Percentiles rank a stretch among this genome's conserved stretches.
These are phyloP conservation scores for Cadophora luteo-olivacea DNA, from an alignment of 2,329 filamentous ascomycete species.

Conservation along the genomic window DNA sequence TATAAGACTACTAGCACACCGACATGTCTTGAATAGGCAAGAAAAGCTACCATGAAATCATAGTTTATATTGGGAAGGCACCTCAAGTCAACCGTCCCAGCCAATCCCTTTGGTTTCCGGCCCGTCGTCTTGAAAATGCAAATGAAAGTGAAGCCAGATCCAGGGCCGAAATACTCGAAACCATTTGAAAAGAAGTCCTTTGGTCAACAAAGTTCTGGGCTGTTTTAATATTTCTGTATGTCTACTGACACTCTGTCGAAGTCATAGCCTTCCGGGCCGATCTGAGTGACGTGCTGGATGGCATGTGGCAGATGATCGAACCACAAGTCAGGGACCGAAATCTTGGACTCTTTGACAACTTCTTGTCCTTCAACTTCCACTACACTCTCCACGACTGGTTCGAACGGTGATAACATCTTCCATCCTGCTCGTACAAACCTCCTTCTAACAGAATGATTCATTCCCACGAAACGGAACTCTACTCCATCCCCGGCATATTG, in stretches of 20 bases:
- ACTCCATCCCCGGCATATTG: conserved; percentile 29
- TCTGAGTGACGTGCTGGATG: conserved; percentile 18
- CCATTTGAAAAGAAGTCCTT: background rate
- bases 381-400: background rate
- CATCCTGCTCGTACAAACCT: conserved; percentile 31
- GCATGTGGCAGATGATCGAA: conserved; percentile 32
- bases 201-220: background rate
- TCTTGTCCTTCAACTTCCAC: conserved; percentile 13
- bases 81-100: no score
- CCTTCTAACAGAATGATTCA: conserved; percentile 25
- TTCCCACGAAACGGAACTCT: conserved; percentile 35
- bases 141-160: background rate
- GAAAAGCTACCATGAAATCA: background rate
- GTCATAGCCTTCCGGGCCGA: conserved; percentile 6
- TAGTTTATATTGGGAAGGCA: background rate
- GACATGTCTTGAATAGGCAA: background rate
- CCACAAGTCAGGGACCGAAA: conserved; percentile 22
- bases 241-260: conserved; percentile 16
- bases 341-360: background rate
- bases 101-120: background rate
- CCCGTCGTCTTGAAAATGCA: background rate
- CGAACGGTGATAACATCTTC: conserved; percentile 26
- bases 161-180: background rate
- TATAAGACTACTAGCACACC: background rate
- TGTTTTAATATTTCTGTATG: conserved; percentile 6